Percentiles rank a stretch among this genome's conserved stretches.
Conservation (phyloP, 495 filamentous ascomycete species). For the Aspergillus egyptiacus region DNA sequence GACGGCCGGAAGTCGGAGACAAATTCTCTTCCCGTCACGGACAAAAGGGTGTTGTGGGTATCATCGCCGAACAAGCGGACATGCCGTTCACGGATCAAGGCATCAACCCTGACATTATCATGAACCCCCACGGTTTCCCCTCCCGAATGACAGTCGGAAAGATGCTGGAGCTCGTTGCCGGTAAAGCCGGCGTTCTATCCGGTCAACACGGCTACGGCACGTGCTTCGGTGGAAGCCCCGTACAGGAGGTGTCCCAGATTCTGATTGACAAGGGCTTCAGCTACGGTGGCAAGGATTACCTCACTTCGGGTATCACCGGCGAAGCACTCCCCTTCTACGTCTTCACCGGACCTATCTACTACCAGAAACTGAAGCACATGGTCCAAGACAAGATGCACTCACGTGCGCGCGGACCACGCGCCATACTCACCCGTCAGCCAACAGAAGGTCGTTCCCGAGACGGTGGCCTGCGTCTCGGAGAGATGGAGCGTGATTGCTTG, state of each 20-base stretch:
- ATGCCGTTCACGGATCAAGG: slow-evolving; percentile 94
- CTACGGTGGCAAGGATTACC: slow-evolving; percentile 93
- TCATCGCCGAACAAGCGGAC: slow-evolving; percentile 91
- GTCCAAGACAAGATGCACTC: slow-evolving; percentile 99
- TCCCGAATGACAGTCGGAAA: slow-evolving; percentile 99
- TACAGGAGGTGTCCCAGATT: slow-evolving; percentile 80
- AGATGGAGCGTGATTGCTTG: slow-evolving; percentile 98
- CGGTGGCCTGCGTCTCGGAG: slow-evolving; percentile 87
- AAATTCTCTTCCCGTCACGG: slow-evolving; percentile 98
- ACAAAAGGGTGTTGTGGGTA: slow-evolving; percentile 96
- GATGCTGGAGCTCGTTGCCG: slow-evolving; percentile 89
- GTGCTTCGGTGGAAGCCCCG: slow-evolving; percentile 87
- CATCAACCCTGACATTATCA: slow-evolving; percentile 94
- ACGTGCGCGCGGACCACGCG: slow-evolving; percentile 79
- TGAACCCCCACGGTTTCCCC: slow-evolving; percentile 99
- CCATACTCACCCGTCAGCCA: slow-evolving; percentile 89
- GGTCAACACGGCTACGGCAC: slow-evolving; percentile 87
- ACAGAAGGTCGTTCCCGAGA: slow-evolving; percentile 92
- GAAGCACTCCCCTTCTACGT: slow-evolving; percentile 91
- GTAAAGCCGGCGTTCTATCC: slow-evolving; percentile 82
- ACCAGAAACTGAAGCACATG: slow-evolving; percentile 99
- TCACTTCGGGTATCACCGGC: slow-evolving; percentile 92
- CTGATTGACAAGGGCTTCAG: slow-evolving; percentile 85
- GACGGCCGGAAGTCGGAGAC: slow-evolving; percentile 89
- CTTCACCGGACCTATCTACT: slow-evolving; percentile 98